phyloP scores from a whole-genome alignment of 257 asterid species.

The Ophiorrhiza pumila region DNA sequence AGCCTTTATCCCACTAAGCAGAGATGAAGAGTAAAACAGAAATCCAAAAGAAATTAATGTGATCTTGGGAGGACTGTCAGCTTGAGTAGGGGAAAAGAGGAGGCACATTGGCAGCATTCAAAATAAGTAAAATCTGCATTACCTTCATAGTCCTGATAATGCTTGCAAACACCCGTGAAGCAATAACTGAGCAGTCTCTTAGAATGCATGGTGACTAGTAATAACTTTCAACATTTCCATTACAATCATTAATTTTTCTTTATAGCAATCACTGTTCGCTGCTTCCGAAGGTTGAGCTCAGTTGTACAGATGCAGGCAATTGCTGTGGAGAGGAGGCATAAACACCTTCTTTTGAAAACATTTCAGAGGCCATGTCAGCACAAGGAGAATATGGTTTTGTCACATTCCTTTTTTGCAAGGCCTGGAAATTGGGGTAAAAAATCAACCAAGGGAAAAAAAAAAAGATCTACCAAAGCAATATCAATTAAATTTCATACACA shows the following conservation, averaged over 20 bases:
- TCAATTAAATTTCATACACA: no score
- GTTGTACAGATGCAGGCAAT: constrained; percentile 60
- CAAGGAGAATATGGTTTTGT: constrained; percentile 78
- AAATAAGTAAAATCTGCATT: background rate
- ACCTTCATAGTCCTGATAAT: constrained; percentile 2
- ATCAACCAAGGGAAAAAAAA: background rate
- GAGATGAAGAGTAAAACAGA: background rate
- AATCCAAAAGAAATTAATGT: background rate
- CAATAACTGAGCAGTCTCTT: background rate
- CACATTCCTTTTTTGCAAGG: constrained; percentile 59
- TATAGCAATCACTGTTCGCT: constrained; percentile 42
- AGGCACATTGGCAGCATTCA: background rate
- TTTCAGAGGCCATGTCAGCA: constrained; percentile 42
- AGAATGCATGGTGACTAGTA: background rate
- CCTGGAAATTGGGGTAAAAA: constrained; percentile 39
- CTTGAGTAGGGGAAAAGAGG: background rate
- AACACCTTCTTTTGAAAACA: constrained; percentile 40
- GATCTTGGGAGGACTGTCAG: background rate
- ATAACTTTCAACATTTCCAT: background rate
- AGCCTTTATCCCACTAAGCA: no score
- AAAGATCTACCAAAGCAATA: background rate
- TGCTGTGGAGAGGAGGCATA: constrained; percentile 62
- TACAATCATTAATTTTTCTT: background rate
- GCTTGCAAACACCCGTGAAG: background rate
- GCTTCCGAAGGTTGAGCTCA: constrained; percentile 71